These are phyloP conservation scores for Aspergillus intermedius DNA, from an alignment of 2,329 filamentous ascomycete genomes.

Conservation along the genomic window DNA sequence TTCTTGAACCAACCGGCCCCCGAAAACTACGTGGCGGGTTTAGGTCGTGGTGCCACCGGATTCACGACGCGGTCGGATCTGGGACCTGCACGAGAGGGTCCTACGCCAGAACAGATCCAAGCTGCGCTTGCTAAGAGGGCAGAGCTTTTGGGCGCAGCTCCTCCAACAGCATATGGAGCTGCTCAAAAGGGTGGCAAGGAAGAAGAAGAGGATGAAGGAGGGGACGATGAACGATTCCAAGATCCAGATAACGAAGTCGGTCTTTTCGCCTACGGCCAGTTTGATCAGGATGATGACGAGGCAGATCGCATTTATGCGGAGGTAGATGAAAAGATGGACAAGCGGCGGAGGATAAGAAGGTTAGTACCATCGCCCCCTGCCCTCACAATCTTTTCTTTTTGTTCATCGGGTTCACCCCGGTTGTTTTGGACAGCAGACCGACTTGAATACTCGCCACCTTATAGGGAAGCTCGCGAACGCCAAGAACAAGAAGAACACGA, in stretches of 20 bases:
- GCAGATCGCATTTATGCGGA: slow-evolving; percentile 93
- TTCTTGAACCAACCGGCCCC: slow-evolving; percentile 82
- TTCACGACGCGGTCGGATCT: slow-evolving; percentile 97
- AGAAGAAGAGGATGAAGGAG: slow-evolving; percentile 61
- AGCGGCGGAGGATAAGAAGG: slow-evolving; percentile 76
- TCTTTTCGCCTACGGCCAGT: slow-evolving; percentile 88
- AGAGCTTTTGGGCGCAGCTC: slow-evolving; percentile 67
- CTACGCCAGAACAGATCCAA: slow-evolving; percentile 96
- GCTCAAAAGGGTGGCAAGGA: slow-evolving; percentile 58
- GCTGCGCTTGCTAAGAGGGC: slow-evolving; percentile 93
- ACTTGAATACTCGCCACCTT: slow-evolving; percentile 54
- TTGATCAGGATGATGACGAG: slow-evolving; percentile 96
- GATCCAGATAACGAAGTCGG: slow-evolving; percentile 97
- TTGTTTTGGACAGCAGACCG: slow-evolving; percentile 69
- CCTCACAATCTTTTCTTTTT: slow-evolving; percentile 39
- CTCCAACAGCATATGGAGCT: slow-evolving; percentile 67
- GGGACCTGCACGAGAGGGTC: slow-evolving; percentile 88
- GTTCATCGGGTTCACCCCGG: slow-evolving; percentile 59
- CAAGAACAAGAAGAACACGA: slow-evolving; percentile 93
- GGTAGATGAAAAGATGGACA: slow-evolving; percentile 96
- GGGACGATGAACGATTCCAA: slow-evolving; percentile 76
- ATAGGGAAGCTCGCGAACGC: slow-evolving; percentile 88
- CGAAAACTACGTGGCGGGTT: slow-evolving; percentile 88
- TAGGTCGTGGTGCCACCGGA: slow-evolving; percentile 93
- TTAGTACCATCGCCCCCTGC: slow-evolving; percentile 48